Conservation (phyloP, 495 filamentous ascomycete species). For the Penicillium salamii region DNA sequence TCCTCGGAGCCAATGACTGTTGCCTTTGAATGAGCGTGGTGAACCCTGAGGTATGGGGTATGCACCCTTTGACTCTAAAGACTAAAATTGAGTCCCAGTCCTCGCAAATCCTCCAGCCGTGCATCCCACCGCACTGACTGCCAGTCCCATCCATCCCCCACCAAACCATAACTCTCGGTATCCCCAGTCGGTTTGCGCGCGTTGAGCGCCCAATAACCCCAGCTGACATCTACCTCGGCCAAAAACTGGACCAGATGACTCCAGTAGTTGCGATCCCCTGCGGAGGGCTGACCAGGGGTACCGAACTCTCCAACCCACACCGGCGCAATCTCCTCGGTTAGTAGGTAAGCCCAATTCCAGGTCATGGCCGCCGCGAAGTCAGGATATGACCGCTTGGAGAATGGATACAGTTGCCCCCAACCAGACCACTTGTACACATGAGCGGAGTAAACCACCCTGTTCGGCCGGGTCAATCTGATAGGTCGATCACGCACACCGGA, state of each 20-base stretch:
- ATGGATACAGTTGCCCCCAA: slow-evolving; percentile 55
- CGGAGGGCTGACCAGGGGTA: slow-evolving; percentile 42
- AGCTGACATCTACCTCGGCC: slow-evolving; percentile 52
- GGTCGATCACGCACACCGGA: slow-evolving; percentile 47
- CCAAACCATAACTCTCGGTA: slow-evolving; percentile 52
- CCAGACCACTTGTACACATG: slow-evolving; percentile 64
- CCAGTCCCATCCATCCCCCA: slow-evolving; percentile 57
- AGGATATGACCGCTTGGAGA: slow-evolving; percentile 49
- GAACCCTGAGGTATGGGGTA: slow-evolving; percentile 1
- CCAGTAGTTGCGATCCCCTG: slow-evolving; percentile 59
- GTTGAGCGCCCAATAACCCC: slow-evolving; percentile 65
- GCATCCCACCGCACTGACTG: slow-evolving; percentile 48
- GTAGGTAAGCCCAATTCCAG: slow-evolving; percentile 59
- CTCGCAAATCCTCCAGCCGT: slow-evolving; percentile 53
- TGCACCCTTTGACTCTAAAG: neutral
- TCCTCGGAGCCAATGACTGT: neutral
- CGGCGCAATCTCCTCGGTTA: slow-evolving; percentile 54
- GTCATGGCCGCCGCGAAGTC: slow-evolving; percentile 57
- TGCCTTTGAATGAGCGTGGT: neutral
- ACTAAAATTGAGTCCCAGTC: slow-evolving; percentile 26
- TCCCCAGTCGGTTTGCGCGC: slow-evolving; percentile 52
- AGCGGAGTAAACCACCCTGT: slow-evolving; percentile 57
- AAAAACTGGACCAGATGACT: slow-evolving; percentile 53
- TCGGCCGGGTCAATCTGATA: slow-evolving; percentile 46
- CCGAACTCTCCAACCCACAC: slow-evolving; percentile 64